These are phyloP conservation scores for Tinospora cordifolia DNA, from an alignment of 164 flowering plant species.

Conservation along the genomic window DNA sequence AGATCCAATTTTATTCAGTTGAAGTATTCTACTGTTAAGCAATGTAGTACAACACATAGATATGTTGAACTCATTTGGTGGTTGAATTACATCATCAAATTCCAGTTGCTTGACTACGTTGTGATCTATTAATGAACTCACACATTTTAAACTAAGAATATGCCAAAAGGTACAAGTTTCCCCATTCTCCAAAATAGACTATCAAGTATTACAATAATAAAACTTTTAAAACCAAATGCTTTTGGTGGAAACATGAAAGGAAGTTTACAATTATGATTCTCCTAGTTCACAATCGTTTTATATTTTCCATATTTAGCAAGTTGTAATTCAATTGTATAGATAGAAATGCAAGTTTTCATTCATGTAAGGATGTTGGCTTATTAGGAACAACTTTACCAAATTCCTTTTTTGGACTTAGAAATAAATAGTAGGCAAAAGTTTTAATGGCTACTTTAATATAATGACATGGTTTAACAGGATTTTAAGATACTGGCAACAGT, in stretches of 20 bases:
- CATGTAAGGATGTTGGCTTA: not conserved
- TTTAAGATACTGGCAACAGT: no score
- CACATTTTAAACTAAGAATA: slow-evolving; percentile 50
- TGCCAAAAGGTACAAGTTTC: slow-evolving; percentile 45
- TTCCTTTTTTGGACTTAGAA: not conserved
- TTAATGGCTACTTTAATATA: not conserved
- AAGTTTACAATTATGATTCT: not conserved
- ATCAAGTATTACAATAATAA: not conserved
- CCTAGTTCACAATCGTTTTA: not conserved
- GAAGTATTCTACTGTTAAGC: slow-evolving; percentile 51
- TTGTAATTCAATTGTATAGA: not conserved
- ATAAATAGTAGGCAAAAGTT: not conserved
- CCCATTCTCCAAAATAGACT: slow-evolving; percentile 29
- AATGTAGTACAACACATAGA: slow-evolving; percentile 42
- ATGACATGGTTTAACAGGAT: not conserved
- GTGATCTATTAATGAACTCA: slow-evolving; percentile 50
- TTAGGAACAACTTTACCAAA: not conserved
- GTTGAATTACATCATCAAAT: slow-evolving; percentile 62
- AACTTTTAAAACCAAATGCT: no score
- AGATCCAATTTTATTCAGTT: slow-evolving; percentile 25
- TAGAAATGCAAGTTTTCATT: not conserved
- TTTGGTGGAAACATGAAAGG: no score
- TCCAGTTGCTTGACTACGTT: slow-evolving; percentile 77
- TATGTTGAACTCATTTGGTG: slow-evolving; percentile 67
- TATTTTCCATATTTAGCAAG: not conserved